Base-by-base conservation (phyloP, 176 grass and related monocot species). In the Hordeum marinum region DNA sequence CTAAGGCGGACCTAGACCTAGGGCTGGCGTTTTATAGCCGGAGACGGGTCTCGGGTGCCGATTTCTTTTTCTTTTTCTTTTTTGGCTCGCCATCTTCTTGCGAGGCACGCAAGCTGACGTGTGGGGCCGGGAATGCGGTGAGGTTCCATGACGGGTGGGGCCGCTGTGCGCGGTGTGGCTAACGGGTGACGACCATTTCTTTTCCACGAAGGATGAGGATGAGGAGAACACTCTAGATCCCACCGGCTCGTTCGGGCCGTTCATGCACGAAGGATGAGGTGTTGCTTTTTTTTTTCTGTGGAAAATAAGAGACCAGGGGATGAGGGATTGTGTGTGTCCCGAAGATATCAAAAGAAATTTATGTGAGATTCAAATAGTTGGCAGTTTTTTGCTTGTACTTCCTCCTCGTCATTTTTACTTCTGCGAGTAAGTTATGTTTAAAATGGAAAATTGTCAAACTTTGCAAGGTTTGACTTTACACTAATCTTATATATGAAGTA, bases 11-110 rank as follows among this genome's bases (percentile, higher is more conserved):
- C 11, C 17, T 3, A 8, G 26, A 4, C 27, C 68, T 87, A 84
- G 89, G 81, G 89, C 63, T 87, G 39, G 40, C 0, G 0, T 21
- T 90, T 84, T 91, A 91, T 91, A 76, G 81, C 29, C 50, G 2
- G 46, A 50, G 37, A 45, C 1, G n/a, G 32, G 3, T 7, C n/a
- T 31, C 31, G 20, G 35, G 4, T 11, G 15, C 0, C 15, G 21
- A 52, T 25, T 50, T 1, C 1, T 48, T 15, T 1, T 36, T 5
- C 1, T 82, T 77, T 64, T 57, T 54, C 75, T 60, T 18, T 9
- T 58, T 12, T 63, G 20, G 11, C 63, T 25, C 6, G 2, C 46
- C 9, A 17, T 5, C 9, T 76, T 74, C 81, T 84, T 80, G 87
- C 67, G 2, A 57, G 17, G 27, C 83, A 81, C 23, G 70, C 54